These are phyloP conservation scores for Yarrowia sp. DNA, from an alignment of 805 yeast genomes.

Conservation along the genomic window DNA sequence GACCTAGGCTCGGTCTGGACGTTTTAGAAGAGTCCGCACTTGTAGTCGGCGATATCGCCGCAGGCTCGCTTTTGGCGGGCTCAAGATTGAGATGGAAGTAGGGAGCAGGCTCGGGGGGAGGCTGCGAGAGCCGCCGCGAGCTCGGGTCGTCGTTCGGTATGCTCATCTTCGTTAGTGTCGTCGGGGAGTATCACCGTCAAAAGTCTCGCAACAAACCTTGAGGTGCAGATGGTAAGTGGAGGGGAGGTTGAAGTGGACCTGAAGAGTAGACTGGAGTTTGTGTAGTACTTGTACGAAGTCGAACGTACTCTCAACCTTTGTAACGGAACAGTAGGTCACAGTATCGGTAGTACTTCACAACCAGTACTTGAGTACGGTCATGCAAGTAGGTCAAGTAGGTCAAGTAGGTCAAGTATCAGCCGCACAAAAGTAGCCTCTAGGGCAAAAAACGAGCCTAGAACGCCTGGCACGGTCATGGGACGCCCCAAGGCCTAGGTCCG, in stretches of 20 bases:
- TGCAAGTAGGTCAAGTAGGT: no score
- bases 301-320: no score
- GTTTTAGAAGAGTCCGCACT: not conserved
- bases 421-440: not conserved
- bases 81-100: not conserved
- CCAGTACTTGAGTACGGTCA: no score
- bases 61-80: constrained; percentile 1
- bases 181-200: not conserved
- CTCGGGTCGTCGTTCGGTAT: not conserved
- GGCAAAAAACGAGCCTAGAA: no score
- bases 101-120: not conserved
- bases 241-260: no score
- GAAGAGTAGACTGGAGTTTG: no score
- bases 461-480: no score
- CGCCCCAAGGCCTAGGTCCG: no score
- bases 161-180: constrained; percentile 2
- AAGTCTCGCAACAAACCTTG: constrained; percentile 10
- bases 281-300: no score
- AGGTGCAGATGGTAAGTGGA: not conserved
- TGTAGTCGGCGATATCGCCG: not conserved
- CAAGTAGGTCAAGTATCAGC: not conserved
- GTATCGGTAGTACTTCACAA: no score
- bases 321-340: no score
- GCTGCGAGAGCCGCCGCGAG: not conserved
- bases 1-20: not conserved